These are phyloP conservation scores for Aspergillus sojae DNA, from an alignment of 2,329 filamentous ascomycete genomes.

Conservation along the genomic window DNA sequence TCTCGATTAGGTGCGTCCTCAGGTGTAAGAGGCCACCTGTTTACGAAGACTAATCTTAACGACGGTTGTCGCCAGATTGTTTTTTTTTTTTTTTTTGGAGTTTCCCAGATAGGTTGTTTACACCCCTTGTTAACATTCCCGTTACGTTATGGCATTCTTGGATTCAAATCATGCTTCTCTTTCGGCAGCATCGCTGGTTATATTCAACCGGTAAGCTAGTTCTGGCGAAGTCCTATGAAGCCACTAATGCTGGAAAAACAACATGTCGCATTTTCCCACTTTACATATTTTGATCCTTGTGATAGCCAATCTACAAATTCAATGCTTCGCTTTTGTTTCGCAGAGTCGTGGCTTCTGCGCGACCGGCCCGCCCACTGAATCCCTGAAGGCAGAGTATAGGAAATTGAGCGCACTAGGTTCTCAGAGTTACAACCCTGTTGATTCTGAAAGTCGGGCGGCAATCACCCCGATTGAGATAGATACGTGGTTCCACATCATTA, in stretches of 20 bases:
- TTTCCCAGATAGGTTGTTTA: background rate
- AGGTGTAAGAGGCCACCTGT: background rate
- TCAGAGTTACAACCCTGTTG: conserved; percentile 7
- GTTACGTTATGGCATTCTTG: conserved; percentile 14
- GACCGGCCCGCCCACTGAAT: conserved; percentile 30
- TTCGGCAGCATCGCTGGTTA: background rate
- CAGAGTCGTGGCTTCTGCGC: conserved; percentile 34
- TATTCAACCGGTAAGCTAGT: background rate
- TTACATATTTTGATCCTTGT: conserved; percentile 22
- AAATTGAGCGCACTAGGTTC: conserved; percentile 25
- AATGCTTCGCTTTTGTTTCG: conserved; percentile 20
- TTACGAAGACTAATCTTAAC: background rate
- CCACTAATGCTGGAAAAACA: conserved; percentile 7
- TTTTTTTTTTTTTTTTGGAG: background rate
- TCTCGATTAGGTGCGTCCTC: background rate
- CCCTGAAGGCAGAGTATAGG: conserved; percentile 30
- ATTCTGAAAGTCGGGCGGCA: conserved; percentile 23
- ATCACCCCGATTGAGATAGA: conserved; percentile 38
- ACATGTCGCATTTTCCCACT: conserved; percentile 30
- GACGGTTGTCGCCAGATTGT: background rate
- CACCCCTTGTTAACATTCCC: conserved; percentile 18
- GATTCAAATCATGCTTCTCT: background rate
- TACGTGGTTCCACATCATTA: conserved; percentile 49
- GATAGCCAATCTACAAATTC: conserved; percentile 18
- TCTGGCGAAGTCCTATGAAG: background rate